These are phyloP conservation scores for Immersiella caudata DNA, from an alignment of 495 filamentous ascomycete species.

Conservation along the genomic window DNA sequence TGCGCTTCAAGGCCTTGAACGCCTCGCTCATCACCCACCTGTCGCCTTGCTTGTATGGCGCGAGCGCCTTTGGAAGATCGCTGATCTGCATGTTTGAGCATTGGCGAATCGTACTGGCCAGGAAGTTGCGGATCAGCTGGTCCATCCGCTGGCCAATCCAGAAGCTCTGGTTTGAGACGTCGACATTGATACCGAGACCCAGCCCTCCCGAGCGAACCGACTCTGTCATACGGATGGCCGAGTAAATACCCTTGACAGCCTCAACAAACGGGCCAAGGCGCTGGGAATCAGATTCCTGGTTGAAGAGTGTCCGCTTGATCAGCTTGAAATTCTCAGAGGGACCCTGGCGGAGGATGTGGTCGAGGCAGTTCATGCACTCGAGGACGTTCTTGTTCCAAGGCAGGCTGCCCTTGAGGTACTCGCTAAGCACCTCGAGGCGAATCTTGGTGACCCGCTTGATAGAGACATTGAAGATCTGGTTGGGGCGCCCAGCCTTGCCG, in stretches of 20 bases:
- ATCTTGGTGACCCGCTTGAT: constrained; percentile 64
- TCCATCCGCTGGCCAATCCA: constrained; percentile 54
- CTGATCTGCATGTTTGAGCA: constrained; percentile 16
- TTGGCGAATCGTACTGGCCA: constrained; percentile 22
- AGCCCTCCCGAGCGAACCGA: constrained; percentile 45
- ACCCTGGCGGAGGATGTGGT: constrained; percentile 80
- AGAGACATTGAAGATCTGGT: constrained; percentile 58
- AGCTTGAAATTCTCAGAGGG: constrained; percentile 65
- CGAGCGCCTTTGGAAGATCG: constrained; percentile 10
- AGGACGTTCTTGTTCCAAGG: constrained; percentile 65
- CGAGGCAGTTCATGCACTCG: constrained; percentile 85
- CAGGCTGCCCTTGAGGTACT: constrained; percentile 63
- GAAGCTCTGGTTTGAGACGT: constrained; percentile 79
- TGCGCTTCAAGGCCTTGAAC: constrained; percentile 55
- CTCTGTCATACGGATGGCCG: constrained; percentile 68
- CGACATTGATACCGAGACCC: constrained; percentile 76
- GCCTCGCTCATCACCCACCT: constrained; percentile 37
- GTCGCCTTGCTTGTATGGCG: constrained; percentile 21
- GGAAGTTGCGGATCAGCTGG: constrained; percentile 30
- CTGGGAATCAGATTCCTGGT: constrained; percentile 30
- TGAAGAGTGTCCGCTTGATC: constrained; percentile 82
- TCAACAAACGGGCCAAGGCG: constrained; percentile 51
- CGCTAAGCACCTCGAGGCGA: constrained; percentile 61
- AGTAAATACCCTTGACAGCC: constrained; percentile 83
- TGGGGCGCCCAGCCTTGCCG: constrained; percentile 35